These are phyloP conservation scores for Tremellales sp. DNA, from an alignment of 1,284 basidiomycete species.

Conservation along the genomic window DNA sequence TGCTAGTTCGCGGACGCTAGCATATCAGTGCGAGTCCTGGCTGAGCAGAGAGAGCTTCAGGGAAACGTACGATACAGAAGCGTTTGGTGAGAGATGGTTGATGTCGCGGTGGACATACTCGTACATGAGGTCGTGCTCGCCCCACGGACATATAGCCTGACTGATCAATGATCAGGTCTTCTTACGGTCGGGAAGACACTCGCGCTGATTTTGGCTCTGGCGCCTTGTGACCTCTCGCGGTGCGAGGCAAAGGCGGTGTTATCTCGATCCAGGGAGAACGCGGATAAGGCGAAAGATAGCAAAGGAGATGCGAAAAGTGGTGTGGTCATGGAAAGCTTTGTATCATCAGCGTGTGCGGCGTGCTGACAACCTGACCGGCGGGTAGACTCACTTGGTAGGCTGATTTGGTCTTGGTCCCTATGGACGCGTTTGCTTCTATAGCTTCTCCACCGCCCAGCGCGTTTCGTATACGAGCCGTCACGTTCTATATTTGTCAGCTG, in stretches of 20 bases:
- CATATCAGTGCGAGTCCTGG: neutral
- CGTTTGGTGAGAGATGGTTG: slow-evolving; percentile 63
- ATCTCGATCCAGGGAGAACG: slow-evolving; percentile 51
- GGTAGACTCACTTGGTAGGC: slow-evolving; percentile 61
- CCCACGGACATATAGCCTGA: slow-evolving; percentile 50
- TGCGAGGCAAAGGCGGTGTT: slow-evolving; percentile 50
- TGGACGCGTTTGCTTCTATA: slow-evolving; percentile 74
- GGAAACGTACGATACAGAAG: slow-evolving; percentile 66
- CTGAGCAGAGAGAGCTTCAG: no score
- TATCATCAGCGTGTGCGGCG: neutral
- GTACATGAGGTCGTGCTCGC: slow-evolving; percentile 73
- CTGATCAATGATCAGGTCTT: slow-evolving; percentile 20
- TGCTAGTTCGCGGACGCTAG: slow-evolving; percentile 75
- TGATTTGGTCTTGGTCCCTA: slow-evolving; percentile 82
- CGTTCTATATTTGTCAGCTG: slow-evolving; percentile 56
- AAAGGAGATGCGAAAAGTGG: slow-evolving; percentile 46
- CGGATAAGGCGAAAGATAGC: slow-evolving; percentile 38
- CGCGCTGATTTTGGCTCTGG: slow-evolving; percentile 43
- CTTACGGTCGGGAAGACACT: slow-evolving; percentile 7
- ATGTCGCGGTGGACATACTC: slow-evolving; percentile 75
- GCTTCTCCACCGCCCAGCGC: slow-evolving; percentile 88
- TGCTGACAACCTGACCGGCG: neutral
- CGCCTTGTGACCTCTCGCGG: slow-evolving; percentile 49
- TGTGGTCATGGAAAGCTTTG: slow-evolving; percentile 40
- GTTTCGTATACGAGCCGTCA: slow-evolving; percentile 76